Base-by-base conservation (phyloP, 2,329 filamentous ascomycete species). In the Curvularia lunata region DNA sequence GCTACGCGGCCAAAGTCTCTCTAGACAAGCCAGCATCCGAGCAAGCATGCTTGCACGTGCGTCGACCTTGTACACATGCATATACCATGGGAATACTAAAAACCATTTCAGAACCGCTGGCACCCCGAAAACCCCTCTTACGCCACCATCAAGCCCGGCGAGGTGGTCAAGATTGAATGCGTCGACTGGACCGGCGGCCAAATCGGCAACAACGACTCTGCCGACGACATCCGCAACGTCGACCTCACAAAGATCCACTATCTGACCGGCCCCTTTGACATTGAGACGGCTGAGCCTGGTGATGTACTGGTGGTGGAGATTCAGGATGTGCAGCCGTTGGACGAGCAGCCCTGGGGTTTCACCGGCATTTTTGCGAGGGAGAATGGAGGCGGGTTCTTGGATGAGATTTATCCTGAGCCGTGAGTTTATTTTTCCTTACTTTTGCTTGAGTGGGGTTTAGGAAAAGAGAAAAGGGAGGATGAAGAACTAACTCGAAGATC, bases 131-230 rank as follows among this genome's bases (percentile, higher is more conserved):
- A 91, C 50, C 93, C 93, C 0, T 86, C 84, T 54, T 84, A 83
- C 49, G 90, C 83, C 30, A 86, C 84, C 1, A 92, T 97, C 70
- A 88, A 90, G 68, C 88, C 93, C 70, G 89, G 88, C 28, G 93
- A 97, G 78, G 91, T 91, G 0, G 92, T 97, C 65, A 96, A 96
- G 78, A 96, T 97, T 64, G 91, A 97, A 81, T 97, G 93, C 70
- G 82, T 95, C 7, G 91, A 96, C 79, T 96, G 91, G 72, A 80
- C 78, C 0, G 73, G 71, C 21, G 92, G 92, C 1, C 92, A 97
- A 69, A 96, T 97, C 70, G 84, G 85, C 54, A 96, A 97, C 78
- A 89, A 94, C 64, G 92, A 97, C 75, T 90, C 85, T 30, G 93
- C 93, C n/a, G 90, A 97, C 69, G 93, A 97, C 71, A 80, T 97